phyloP scores from a whole-genome alignment of 108 stramenopile genomes.

The Discostella stelligeroides region DNA sequence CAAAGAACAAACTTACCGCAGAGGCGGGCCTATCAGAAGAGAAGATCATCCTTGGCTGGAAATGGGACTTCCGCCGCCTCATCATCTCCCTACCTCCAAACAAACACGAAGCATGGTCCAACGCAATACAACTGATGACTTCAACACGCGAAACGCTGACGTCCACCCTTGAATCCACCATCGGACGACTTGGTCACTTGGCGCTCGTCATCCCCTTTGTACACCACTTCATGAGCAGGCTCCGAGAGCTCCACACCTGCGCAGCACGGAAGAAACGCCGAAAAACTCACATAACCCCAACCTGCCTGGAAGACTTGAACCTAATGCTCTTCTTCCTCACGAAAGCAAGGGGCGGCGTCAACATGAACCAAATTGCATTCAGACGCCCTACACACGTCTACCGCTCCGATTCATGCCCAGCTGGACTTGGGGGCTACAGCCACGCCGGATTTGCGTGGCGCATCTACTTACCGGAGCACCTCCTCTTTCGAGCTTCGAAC shows the following conservation, averaged over 20 bases:
- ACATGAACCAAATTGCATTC: no score
- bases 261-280: not conserved
- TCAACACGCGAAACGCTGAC: not conserved
- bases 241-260: not conserved
- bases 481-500: constrained; percentile 24
- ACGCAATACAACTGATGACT: not conserved
- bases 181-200: no score
- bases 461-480: constrained; percentile 1
- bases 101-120: not conserved
- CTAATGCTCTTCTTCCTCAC: constrained; percentile 5
- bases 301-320: not conserved
- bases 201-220: no score
- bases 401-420: constrained; percentile 23
- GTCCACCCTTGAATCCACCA: not conserved
- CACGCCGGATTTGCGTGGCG: constrained; percentile 16
- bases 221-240: constrained; percentile 22
- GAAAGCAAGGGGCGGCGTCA: constrained; percentile 1
- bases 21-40: not conserved
- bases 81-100: not conserved
- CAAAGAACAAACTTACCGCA: not conserved
- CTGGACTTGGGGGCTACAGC: constrained; percentile 22
- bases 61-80: not conserved
- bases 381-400: no score
- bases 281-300: not conserved
- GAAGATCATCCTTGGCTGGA: not conserved